A percentile compares a stretch with the other conserved stretches of the same genome.
These are phyloP conservation scores for Pichia sp. DNA, from an alignment of 1,139 yeast species.

Conservation along the genomic window DNA sequence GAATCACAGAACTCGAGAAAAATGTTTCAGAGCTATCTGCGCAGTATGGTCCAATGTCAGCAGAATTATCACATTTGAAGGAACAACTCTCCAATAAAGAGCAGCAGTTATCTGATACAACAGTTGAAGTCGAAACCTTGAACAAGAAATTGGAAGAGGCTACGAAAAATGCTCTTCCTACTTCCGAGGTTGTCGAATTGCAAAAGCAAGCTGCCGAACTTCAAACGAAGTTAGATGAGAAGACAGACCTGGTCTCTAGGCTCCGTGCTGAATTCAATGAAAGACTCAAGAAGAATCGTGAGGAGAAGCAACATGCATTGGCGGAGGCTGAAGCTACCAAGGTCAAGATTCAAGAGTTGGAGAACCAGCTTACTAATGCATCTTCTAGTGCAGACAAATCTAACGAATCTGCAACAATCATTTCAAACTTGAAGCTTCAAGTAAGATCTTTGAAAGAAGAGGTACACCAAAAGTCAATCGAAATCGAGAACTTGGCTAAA, in stretches of 20 bases:
- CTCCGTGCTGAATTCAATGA: constrained; percentile 25
- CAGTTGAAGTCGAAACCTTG: constrained; percentile 23
- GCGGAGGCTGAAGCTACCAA: constrained; percentile 15
- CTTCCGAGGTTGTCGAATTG: constrained; percentile 1
- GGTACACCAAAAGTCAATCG: constrained; percentile 11
- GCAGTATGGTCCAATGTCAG: constrained; percentile 27
- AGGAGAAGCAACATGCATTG: constrained; percentile 19
- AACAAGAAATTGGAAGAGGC: constrained; percentile 28
- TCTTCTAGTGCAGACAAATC: neutral
- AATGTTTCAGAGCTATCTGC: constrained; percentile 27
- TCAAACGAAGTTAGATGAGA: constrained; percentile 11
- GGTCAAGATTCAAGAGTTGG: constrained; percentile 13
- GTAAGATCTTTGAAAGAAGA: constrained; percentile 12
- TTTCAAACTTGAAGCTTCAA: constrained; percentile 9
- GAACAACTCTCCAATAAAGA: constrained; percentile 36
- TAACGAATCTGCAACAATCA: neutral
- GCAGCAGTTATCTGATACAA: constrained; percentile 29
- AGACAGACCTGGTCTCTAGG: constrained; percentile 16
- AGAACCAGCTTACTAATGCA: constrained; percentile 5
- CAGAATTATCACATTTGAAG: constrained; percentile 29
- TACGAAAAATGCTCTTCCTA: neutral
- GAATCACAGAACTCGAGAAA: constrained; percentile 29
- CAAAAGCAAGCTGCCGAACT: constrained; percentile 5
- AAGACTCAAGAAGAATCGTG: constrained; percentile 20
- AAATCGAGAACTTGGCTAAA: constrained; percentile 4